Evolutionary conservation across 805 yeast species (phyloP), one percentile per base, ranked within the genome.

Genomic region (Zygosaccharomyces bailii): DNA sequence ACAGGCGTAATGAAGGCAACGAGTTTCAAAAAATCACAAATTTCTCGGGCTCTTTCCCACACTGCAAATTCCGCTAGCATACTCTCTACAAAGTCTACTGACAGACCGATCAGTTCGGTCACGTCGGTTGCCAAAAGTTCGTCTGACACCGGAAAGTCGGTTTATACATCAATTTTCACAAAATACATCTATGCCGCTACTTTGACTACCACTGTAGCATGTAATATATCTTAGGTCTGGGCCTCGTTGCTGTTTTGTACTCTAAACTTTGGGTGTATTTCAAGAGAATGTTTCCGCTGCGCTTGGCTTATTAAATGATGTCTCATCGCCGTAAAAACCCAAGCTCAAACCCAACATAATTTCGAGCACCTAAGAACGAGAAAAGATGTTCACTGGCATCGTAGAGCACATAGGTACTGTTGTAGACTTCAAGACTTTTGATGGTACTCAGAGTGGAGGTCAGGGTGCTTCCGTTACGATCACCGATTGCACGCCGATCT

Each of bases 381-480:
- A 13, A 19, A 53, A 23, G 38, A 90, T 91, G 99, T 91, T 91
- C 57, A 91, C 99, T 0, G 99, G 99, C 23, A 79, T 91, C 35
- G 95, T 91, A 3, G 99, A 91, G 61, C 72, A 72, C 29, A 79
- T 89, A 21, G 98, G 96, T 7, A 73, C 79, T 46, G 59, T 52
- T 55, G 50, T 43, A 14, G 55, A 52, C 18, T 54, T 54, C 36
- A 49, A 49, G 19, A 48, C 38, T 13, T 49, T 41, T 13, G 63
- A 56, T 27, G 53, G 52, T 16, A 39, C 55, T 9, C 51, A 41
- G 21, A 50, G 60, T 20, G 61, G 62, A 18, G 68, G 65, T 24
- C 50, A 61, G 39, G 96, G 96, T 11, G 84, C 81, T 7, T 78
- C 95, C 0, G 59, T 89, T 31, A 76, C 79, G 2, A 76, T 91